phyloP scores from a whole-genome alignment of 495 filamentous ascomycete genomes.

The Tuber aestivum region DNA sequence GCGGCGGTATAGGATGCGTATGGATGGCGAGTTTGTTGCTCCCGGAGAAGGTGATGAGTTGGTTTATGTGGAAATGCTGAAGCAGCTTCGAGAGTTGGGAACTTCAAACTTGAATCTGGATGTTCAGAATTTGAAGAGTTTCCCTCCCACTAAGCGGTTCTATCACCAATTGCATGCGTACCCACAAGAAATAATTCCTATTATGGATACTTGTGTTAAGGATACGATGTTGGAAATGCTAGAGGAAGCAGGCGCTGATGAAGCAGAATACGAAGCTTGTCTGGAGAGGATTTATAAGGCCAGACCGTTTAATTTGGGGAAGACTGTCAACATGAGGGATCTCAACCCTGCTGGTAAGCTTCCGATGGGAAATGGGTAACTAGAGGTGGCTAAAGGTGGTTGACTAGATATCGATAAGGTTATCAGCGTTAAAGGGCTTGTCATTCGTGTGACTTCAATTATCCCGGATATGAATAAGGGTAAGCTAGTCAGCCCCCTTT shows the following conservation, averaged over 20 bases:
- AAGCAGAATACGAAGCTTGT: constrained; percentile 50
- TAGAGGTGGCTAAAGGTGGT: constrained; percentile 30
- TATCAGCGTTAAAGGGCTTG: constrained; percentile 89
- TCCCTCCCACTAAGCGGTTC: constrained; percentile 83
- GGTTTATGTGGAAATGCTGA: constrained; percentile 78
- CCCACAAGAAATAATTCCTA: constrained; percentile 87
- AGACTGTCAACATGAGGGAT: constrained; percentile 85
- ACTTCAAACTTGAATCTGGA: constrained; percentile 80
- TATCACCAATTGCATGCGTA: constrained; percentile 93
- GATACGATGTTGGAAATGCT: constrained; percentile 90
- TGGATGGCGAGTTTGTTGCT: constrained; percentile 47
- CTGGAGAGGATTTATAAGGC: constrained; percentile 73
- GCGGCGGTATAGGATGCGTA: constrained; percentile 86
- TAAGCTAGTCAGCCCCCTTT: constrained; percentile 41
- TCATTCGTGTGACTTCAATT: constrained; percentile 90
- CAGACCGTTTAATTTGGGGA: constrained; percentile 81
- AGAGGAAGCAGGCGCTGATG: constrained; percentile 53
- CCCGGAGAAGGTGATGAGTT: constrained; percentile 68
- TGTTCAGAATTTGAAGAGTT: constrained; percentile 80
- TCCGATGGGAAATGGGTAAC: not conserved
- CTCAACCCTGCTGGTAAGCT: constrained; percentile 72
- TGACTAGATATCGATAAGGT: constrained; percentile 84
- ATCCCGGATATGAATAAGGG: constrained; percentile 97
- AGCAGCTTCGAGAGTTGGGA: constrained; percentile 82
- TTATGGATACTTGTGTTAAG: constrained; percentile 92